These are phyloP conservation scores for Skeletonema grethae DNA, from an alignment of 108 stramenopile genomes.

Conservation along the genomic window DNA sequence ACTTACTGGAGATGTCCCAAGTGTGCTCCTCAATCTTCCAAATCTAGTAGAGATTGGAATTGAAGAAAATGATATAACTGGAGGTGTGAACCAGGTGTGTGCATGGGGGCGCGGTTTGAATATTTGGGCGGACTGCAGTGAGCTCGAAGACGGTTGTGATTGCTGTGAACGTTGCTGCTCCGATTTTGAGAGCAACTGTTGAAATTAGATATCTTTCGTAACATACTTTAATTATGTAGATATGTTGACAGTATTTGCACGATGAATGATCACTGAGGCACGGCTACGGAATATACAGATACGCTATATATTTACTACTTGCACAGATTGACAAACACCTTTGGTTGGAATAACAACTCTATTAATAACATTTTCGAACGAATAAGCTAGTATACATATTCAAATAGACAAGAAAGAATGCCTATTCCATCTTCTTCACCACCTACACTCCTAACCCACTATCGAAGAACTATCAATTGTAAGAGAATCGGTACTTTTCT, in stretches of 20 bases:
- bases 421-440: too few relatives aligned
- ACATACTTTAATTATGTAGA: too few relatives aligned
- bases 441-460: too few relatives aligned
- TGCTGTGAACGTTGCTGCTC: slow-evolving; percentile 43
- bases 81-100: slow-evolving; percentile 34
- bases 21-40: slow-evolving; percentile 24
- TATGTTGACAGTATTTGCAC: too few relatives aligned
- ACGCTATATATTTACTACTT: too few relatives aligned
- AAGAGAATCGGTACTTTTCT: too few relatives aligned
- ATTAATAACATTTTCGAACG: too few relatives aligned
- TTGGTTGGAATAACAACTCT: too few relatives aligned
- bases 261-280: too few relatives aligned
- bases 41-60: slow-evolving; percentile 38
- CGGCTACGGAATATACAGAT: too few relatives aligned
- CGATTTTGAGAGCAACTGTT: slow-evolving; percentile 24
- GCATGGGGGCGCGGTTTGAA: slow-evolving; percentile 5
- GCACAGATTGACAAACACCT: too few relatives aligned
- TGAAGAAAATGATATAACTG: slow-evolving; percentile 37
- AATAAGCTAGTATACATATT: too few relatives aligned
- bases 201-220: background rate
- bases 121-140: slow-evolving; percentile 43
- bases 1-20: slow-evolving; percentile 33
- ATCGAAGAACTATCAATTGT: background rate
- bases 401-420: background rate
- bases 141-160: slow-evolving; percentile 36